phyloP scores from a whole-genome alignment of 2,329 filamentous ascomycete genomes.

The Verticillium dahliae region DNA sequence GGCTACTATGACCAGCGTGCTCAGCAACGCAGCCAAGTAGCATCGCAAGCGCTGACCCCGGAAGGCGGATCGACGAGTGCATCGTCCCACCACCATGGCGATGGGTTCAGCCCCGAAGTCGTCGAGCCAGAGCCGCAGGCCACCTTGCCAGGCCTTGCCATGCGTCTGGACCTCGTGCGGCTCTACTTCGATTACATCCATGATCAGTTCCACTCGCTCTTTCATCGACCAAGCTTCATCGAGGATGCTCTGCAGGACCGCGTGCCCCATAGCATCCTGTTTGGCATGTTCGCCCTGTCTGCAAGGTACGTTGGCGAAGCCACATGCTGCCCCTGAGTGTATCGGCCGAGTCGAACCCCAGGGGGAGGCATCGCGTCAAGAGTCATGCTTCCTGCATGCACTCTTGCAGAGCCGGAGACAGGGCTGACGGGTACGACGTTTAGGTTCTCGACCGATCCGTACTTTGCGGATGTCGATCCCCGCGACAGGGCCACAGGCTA shows the following conservation, averaged over 20 bases:
- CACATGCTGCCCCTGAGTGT: neutral
- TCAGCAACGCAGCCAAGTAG: constrained; percentile 3
- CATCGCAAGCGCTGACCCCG: neutral
- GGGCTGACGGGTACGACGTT: neutral
- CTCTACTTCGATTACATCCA: constrained; percentile 26
- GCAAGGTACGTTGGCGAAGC: constrained; percentile 11
- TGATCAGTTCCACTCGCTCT: constrained; percentile 26
- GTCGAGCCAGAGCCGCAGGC: constrained; percentile 3
- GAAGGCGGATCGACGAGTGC: constrained; percentile 1
- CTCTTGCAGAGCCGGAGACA: neutral
- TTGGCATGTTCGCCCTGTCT: constrained; percentile 17
- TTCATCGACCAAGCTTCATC: constrained; percentile 20
- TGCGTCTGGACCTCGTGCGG: constrained; percentile 18
- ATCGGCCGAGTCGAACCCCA: neutral
- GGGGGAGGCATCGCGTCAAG: neutral
- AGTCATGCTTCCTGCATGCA: neutral
- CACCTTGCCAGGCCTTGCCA: constrained; percentile 10
- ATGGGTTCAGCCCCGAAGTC: constrained; percentile 6
- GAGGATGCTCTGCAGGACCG: constrained; percentile 15
- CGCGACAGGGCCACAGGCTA: constrained; percentile 14
- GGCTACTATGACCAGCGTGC: constrained; percentile 12
- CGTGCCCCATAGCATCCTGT: constrained; percentile 15
- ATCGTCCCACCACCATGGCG: constrained; percentile 2
- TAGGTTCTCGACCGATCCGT: constrained; percentile 16
- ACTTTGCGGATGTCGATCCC: constrained; percentile 13